Conservation (phyloP, 2,329 filamentous ascomycete species). For the Penicillium sp. region DNA sequence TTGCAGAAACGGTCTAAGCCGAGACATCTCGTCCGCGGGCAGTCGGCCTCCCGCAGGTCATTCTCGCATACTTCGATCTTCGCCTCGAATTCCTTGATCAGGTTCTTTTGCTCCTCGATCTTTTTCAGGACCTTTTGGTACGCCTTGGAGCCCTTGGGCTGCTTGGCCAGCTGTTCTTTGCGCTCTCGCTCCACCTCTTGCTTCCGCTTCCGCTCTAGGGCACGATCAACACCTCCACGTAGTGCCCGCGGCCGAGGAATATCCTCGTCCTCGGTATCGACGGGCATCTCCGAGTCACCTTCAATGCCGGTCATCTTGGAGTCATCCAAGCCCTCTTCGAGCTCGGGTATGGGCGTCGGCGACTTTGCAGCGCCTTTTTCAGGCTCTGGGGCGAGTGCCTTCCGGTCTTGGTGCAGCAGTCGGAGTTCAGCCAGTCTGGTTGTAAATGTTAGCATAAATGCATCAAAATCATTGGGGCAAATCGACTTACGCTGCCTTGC, state of each 20-base stretch:
- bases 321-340: constrained; percentile 37
- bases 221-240: constrained; percentile 62
- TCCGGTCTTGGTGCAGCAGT: constrained; percentile 45
- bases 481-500: constrained; percentile 54
- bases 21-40: constrained; percentile 79
- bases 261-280: constrained; percentile 67
- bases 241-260: constrained; percentile 52
- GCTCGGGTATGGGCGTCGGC: constrained; percentile 40
- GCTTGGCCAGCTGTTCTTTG: constrained; percentile 60
- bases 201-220: constrained; percentile 71
- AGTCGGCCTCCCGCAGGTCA: constrained; percentile 88
- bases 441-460: constrained; percentile 9
- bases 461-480: constrained; percentile 1
- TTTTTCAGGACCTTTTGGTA: constrained; percentile 83
- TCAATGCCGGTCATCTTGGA: constrained; percentile 46
- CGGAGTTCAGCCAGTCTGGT: constrained; percentile 44
- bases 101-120: constrained; percentile 78
- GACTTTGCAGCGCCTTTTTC: constrained; percentile 34
- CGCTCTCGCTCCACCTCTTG: constrained; percentile 65
- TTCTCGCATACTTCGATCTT: constrained; percentile 83
- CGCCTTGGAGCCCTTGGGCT: constrained; percentile 77
- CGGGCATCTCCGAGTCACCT: constrained; percentile 58
- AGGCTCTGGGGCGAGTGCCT: constrained; percentile 44
- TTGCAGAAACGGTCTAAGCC: constrained; percentile 98
- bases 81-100: constrained; percentile 74